Evolutionary conservation across 2,329 filamentous ascomycete genomes (phyloP).

Genomic region (Colletotrichum orbiculare): DNA sequence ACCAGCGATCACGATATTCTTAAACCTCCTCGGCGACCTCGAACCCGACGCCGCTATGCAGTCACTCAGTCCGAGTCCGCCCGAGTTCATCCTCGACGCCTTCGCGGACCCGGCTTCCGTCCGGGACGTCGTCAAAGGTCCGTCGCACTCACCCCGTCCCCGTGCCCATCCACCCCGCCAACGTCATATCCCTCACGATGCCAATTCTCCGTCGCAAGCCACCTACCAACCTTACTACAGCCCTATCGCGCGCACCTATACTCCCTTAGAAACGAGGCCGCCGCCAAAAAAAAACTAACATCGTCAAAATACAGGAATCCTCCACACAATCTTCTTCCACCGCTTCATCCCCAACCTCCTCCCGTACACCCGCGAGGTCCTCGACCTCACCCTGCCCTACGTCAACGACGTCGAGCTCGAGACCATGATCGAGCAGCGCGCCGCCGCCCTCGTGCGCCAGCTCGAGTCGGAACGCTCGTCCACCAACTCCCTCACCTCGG

Average conservation of each 20-base stretch:
- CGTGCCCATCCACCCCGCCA: conserved; percentile 30
- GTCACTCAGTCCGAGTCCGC: conserved; percentile 69
- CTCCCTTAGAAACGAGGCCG: too few relatives aligned
- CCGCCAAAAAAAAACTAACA: neutral
- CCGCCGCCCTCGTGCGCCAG: conserved; percentile 81
- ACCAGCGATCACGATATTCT: neutral
- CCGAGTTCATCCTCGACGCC: conserved; percentile 93
- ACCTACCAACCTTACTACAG: too few relatives aligned
- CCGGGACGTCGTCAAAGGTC: conserved; percentile 93
- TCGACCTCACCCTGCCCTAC: conserved; percentile 89
- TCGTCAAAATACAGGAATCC: conserved; percentile 70
- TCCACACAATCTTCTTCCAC: conserved; percentile 99
- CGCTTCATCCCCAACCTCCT: conserved; percentile 91
- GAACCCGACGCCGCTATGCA: conserved; percentile 52
- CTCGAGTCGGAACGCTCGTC: conserved; percentile 69
- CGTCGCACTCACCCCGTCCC: conserved; percentile 38
- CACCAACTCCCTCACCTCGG: conserved; percentile 31
- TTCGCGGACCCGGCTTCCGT: conserved; percentile 92
- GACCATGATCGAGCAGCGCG: conserved; percentile 91
- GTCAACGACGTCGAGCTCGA: conserved; percentile 92
- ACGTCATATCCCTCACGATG: conserved; percentile 32
- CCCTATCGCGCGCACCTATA: too few relatives aligned
- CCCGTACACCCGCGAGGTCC: conserved; percentile 86
- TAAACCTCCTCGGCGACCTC: neutral
- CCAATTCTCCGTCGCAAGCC: too few relatives aligned